Conservation (phyloP, 2,329 filamentous ascomycete species). For the Pseudogymnoascus sp. region DNA sequence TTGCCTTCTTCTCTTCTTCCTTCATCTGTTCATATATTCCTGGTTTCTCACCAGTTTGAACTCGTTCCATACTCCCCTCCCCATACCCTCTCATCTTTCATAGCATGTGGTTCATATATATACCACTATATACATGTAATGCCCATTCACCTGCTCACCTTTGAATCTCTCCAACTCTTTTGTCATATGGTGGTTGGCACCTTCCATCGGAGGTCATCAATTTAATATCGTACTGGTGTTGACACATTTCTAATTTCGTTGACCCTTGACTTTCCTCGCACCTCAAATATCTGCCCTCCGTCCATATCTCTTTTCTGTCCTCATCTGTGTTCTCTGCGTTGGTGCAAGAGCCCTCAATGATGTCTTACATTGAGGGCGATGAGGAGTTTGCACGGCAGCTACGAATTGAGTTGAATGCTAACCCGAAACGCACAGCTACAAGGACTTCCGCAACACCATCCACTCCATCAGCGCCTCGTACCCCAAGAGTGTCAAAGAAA, state of each 20-base stretch:
- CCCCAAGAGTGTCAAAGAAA: not conserved
- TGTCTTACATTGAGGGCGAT: not conserved
- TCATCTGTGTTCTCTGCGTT: not conserved
- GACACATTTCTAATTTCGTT: not conserved
- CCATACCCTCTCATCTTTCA: not conserved
- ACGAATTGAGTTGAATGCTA: not conserved
- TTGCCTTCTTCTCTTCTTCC: not conserved
- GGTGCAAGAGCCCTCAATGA: not conserved
- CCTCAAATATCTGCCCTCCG: not conserved
- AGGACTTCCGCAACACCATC: not conserved
- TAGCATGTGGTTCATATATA: not conserved
- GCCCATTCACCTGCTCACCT: not conserved
- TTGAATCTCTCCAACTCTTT: not conserved
- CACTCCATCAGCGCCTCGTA: not conserved
- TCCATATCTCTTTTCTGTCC: not conserved
- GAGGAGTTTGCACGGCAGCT: not conserved
- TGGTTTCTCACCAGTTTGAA: not conserved
- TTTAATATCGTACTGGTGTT: not conserved
- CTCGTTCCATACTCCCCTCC: not conserved
- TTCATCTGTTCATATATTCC: not conserved
- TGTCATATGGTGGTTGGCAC: not conserved
- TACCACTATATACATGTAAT: not conserved
- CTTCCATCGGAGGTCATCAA: not conserved
- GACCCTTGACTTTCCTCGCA: not conserved
- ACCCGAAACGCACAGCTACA: slow-evolving; percentile 5